Conservation (phyloP, 768 basidiomycete species). For the Pulveroboletus sp. region DNA sequence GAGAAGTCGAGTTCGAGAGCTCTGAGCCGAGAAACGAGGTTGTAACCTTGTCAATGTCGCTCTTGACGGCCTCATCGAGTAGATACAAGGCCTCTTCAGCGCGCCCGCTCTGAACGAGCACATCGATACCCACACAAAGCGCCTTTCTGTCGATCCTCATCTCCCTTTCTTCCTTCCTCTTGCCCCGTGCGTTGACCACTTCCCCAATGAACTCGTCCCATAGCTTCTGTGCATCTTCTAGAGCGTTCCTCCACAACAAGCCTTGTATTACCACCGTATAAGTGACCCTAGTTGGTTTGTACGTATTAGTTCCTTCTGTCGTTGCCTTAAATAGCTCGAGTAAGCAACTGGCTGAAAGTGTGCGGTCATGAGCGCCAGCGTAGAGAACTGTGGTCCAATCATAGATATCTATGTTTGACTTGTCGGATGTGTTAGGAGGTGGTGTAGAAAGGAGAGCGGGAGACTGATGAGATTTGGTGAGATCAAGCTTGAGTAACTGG, state of each 20-base stretch:
- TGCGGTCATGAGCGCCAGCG: slow-evolving; percentile 39
- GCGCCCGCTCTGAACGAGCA: slow-evolving; percentile 40
- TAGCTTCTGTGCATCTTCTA: slow-evolving; percentile 35
- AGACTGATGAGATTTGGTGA: slow-evolving; percentile 9
- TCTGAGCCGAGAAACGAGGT: background rate
- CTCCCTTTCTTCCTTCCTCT: background rate
- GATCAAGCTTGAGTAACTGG: slow-evolving; percentile 31
- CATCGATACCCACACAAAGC: slow-evolving; percentile 47
- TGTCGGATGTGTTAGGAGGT: slow-evolving; percentile 1
- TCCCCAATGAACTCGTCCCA: slow-evolving; percentile 38
- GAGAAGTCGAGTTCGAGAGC: background rate
- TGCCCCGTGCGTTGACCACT: slow-evolving; percentile 5
- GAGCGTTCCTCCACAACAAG: slow-evolving; percentile 41
- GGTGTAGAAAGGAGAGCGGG: background rate
- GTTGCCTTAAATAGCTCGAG: slow-evolving; percentile 36
- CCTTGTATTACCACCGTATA: slow-evolving; percentile 55
- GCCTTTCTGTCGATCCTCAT: slow-evolving; percentile 41
- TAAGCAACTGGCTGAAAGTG: slow-evolving; percentile 30
- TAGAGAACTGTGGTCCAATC: slow-evolving; percentile 45
- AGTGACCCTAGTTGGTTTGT: slow-evolving; percentile 42
- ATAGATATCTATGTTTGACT: slow-evolving; percentile 37
- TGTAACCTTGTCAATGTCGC: slow-evolving; percentile 11
- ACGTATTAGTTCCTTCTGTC: slow-evolving; percentile 19
- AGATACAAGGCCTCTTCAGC: slow-evolving; percentile 46
- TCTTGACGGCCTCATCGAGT: slow-evolving; percentile 39